Evolutionary conservation across 306 rosid genomes (phyloP).

Genomic region (Gastrolobium bilobum): DNA sequence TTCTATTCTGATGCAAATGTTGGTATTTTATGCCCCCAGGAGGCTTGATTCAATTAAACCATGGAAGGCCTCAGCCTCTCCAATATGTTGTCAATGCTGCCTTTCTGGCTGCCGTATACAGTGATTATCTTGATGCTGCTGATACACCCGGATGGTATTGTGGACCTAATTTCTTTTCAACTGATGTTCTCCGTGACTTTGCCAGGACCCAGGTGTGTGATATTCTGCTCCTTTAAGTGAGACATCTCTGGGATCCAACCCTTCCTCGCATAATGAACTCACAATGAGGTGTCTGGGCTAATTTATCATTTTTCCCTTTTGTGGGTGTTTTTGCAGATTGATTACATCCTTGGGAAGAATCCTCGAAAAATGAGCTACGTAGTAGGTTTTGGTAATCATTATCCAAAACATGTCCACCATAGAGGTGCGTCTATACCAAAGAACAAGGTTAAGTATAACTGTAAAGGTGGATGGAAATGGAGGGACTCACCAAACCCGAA

Average conservation of each 20-base stretch:
- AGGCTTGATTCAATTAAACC: conserved; percentile 93
- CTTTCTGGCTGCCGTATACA: conserved; percentile 87
- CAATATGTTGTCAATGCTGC: conserved; percentile 97
- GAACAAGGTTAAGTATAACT: conserved; percentile 86
- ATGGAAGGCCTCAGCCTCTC: conserved; percentile 97
- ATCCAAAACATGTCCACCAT: conserved; percentile 94
- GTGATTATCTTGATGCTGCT: conserved; percentile 97
- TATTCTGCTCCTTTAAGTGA: conserved; percentile 20
- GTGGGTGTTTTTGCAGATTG: conserved; percentile 68
- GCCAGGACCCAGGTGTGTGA: conserved; percentile 82
- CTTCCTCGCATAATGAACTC: conserved; percentile 11
- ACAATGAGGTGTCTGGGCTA: not conserved
- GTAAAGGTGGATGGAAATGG: conserved; percentile 99
- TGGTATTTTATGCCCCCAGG: conserved; percentile 58
- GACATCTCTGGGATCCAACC: conserved; percentile 14
- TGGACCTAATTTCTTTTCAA: conserved; percentile 95
- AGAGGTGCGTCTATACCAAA: conserved; percentile 96
- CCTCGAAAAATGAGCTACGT: conserved; percentile 92
- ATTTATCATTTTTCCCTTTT: conserved; percentile 9
- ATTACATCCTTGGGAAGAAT: conserved; percentile 93
- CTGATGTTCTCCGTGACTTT: conserved; percentile 82
- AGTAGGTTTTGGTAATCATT: conserved; percentile 85
- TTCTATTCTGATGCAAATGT: conserved; percentile 28
- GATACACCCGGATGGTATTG: conserved; percentile 99
- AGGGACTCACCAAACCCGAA: conserved; percentile 83